Evolutionary conservation across 169 alveolate species (phyloP), one percentile per base, ranked within the genome.

Genomic region (Plasmodium gaboni): DNA sequence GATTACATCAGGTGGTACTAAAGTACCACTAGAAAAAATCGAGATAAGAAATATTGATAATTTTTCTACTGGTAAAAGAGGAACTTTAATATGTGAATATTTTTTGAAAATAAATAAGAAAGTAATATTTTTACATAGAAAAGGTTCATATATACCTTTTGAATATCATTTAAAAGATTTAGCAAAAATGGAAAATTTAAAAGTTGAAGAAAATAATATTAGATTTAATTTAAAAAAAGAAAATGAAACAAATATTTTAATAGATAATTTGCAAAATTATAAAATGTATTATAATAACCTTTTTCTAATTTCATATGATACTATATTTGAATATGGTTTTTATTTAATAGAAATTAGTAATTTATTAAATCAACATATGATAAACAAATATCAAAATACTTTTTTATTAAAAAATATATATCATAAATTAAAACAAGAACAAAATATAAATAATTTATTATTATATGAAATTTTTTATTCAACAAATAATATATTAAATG

Each of bases 1-100:
- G 15, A 86, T 97, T 1, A 96, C 98, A 1, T 95, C 97, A n/a
- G 98, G 98, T 17, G 98, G 98, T 5, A 96, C 98, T 1, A 94
- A 95, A 59, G 97, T 95, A 13, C 98, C 98, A n/a, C 72, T 97
- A 32, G 98, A 97, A 73, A 94, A 91, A 59, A 95, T 93, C 19
- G 90, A 95, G 42, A 97, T 97, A 1, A 89, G 98, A 73, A 89
- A 93, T 9, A 92, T 97, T 12, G 98, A 97, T 57, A 97, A 97
- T 48, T 95, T 97, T 83, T 95, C 97, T 46, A 96, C 98, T 12
- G 98, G 98, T 5, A 59, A 76, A 73, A 93, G 98, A 72, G 98
- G 98, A 48, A 94, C 98, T 24, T 64, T 64, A 17, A 89, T 94
- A 24, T 94, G 98, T 48, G 98, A 96, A 72, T 91, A 94, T 26